These are phyloP conservation scores for Zygoascus hellenicus DNA, from an alignment of 1,139 yeast species.

Conservation along the genomic window DNA sequence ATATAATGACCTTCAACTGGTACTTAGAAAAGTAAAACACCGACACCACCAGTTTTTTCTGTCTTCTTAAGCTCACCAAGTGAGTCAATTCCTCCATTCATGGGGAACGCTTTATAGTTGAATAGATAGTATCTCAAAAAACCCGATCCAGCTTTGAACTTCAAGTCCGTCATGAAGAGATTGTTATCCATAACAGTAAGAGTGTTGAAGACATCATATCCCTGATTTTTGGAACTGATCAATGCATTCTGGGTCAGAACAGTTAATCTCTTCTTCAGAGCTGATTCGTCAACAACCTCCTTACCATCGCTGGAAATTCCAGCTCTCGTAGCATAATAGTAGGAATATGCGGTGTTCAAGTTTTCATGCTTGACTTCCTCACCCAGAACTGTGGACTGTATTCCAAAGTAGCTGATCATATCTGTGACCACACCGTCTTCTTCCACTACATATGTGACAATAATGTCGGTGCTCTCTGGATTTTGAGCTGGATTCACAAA, in stretches of 20 bases:
- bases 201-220: constrained; percentile 91
- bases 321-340: constrained; percentile 69
- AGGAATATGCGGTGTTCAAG: constrained; percentile 81
- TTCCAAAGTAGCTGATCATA: constrained; percentile 79
- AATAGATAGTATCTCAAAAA: constrained; percentile 82
- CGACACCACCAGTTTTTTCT: constrained; percentile 66
- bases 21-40: constrained; percentile 64
- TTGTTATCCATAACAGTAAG: constrained; percentile 87
- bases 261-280: constrained; percentile 53
- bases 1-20: constrained; percentile 9
- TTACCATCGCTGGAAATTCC: constrained; percentile 18
- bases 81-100: constrained; percentile 69
- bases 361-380: constrained; percentile 54
- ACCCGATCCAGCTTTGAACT: constrained; percentile 95
- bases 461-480: constrained; percentile 43
- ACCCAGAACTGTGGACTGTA: constrained; percentile 81
- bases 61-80: constrained; percentile 44
- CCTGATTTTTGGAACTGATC: constrained; percentile 56
- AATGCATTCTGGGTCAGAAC: constrained; percentile 68
- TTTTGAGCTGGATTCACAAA: constrained; percentile 44
- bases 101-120: constrained; percentile 78
- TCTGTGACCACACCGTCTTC: constrained; percentile 64
- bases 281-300: constrained; percentile 25
- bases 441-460: constrained; percentile 71
- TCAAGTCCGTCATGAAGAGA: constrained; percentile 69